phyloP scores from a whole-genome alignment of 805 yeast species.

The Candida germanica region DNA sequence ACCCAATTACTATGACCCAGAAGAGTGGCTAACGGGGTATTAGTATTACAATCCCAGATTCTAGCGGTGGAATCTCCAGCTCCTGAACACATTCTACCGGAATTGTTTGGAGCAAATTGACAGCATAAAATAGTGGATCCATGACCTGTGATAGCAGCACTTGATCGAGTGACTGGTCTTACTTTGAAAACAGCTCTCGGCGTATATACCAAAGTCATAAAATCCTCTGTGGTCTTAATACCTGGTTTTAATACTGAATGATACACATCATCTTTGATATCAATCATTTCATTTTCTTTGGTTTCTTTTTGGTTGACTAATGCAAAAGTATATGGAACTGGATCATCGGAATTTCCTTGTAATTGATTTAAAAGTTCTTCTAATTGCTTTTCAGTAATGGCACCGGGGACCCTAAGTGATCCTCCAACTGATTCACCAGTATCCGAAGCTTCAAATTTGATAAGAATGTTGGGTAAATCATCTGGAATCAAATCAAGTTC shows the following conservation, averaged over 20 bases:
- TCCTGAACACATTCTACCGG: slow-evolving; percentile 86
- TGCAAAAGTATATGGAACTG: slow-evolving; percentile 87
- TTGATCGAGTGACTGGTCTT: slow-evolving; percentile 82
- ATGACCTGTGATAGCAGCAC: slow-evolving; percentile 93
- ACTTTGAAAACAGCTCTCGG: slow-evolving; percentile 96
- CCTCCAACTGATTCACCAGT: slow-evolving; percentile 86
- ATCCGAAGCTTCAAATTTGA: slow-evolving; percentile 89
- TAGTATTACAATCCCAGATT: slow-evolving; percentile 95
- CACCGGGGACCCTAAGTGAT: slow-evolving; percentile 87
- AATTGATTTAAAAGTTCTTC: slow-evolving; percentile 85
- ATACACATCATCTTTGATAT: slow-evolving; percentile 75
- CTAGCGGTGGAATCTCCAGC: slow-evolving; percentile 96
- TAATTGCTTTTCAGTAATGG: slow-evolving; percentile 76
- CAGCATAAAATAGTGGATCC: slow-evolving; percentile 90
- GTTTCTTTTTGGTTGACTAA: slow-evolving; percentile 46
- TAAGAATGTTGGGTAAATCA: slow-evolving; percentile 82
- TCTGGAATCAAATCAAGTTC: slow-evolving; percentile 71
- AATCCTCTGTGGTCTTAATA: slow-evolving; percentile 86
- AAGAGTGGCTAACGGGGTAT: slow-evolving; percentile 80
- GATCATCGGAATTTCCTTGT: slow-evolving; percentile 68
- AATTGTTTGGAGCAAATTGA: slow-evolving; percentile 88
- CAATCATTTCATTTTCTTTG: slow-evolving; percentile 48
- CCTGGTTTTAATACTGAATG: slow-evolving; percentile 83
- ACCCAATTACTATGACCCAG: slow-evolving; percentile 93
- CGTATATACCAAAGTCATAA: slow-evolving; percentile 82